A percentile compares a stretch with the other conserved stretches of the same genome.
These are phyloP conservation scores for Phytophthora citricola DNA, from an alignment of 352 stramenopile genomes.

Conservation along the genomic window DNA sequence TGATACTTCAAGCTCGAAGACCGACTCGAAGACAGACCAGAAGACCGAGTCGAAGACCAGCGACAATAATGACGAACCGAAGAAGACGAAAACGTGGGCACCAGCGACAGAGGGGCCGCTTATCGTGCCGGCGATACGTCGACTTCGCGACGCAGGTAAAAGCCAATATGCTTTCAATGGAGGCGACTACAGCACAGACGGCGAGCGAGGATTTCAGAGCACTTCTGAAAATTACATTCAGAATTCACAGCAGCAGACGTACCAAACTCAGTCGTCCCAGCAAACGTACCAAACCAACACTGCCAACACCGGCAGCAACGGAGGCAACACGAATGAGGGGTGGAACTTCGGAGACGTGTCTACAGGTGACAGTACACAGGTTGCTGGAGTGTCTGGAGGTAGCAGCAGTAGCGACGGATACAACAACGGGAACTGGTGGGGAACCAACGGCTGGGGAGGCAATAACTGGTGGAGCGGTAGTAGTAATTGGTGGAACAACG, in stretches of 20 bases:
- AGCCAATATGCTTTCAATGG: slow-evolving; percentile 24
- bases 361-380: slow-evolving; percentile 18
- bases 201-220: slow-evolving; percentile 7
- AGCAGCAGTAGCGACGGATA: not conserved
- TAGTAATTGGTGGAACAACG: slow-evolving; percentile 13
- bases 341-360: slow-evolving; percentile 41
- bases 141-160: slow-evolving; percentile 21
- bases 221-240: slow-evolving; percentile 18
- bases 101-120: slow-evolving; percentile 7
- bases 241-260: slow-evolving; percentile 13
- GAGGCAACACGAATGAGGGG: slow-evolving; percentile 31
- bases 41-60: no score
- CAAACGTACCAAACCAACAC: slow-evolving; percentile 29
- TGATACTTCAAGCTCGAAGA: no score
- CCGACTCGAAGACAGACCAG: no score
- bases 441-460: slow-evolving; percentile 17
- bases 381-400: slow-evolving; percentile 18
- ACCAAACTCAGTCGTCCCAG: slow-evolving; percentile 11
- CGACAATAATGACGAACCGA: slow-evolving; percentile 7
- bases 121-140: slow-evolving; percentile 11
- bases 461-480: slow-evolving; percentile 9
- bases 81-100: slow-evolving; percentile 12
- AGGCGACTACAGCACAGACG: slow-evolving; percentile 25
- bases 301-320: slow-evolving; percentile 29
- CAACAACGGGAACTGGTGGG: slow-evolving; percentile 30